A percentile compares a stretch with the other conserved stretches of the same genome.
These are phyloP conservation scores for Ocimum tenuiflorum DNA, from an alignment of 257 asterid species.

Conservation along the genomic window DNA sequence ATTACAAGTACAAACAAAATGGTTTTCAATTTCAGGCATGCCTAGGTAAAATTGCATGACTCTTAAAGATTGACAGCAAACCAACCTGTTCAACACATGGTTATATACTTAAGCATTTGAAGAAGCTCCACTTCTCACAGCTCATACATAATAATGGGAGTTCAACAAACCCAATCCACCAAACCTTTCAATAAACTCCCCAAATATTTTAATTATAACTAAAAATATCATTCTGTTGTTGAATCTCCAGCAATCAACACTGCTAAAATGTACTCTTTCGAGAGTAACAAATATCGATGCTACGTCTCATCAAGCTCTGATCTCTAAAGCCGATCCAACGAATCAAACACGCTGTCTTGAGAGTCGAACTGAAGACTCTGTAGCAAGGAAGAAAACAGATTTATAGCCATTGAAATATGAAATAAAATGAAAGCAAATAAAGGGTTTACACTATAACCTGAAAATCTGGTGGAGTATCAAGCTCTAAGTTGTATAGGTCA, in stretches of 20 bases:
- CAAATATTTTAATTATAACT: no score
- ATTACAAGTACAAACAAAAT: not conserved
- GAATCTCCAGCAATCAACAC: not conserved
- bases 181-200: no score
- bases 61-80: no score
- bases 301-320: not conserved
- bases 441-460: slow-evolving; percentile 32
- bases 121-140: not conserved
- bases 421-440: not conserved
- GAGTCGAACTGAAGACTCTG: slow-evolving; percentile 59
- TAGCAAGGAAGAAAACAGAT: not conserved
- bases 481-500: slow-evolving; percentile 53
- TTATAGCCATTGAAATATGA: not conserved
- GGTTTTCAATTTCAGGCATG: no score
- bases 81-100: not conserved
- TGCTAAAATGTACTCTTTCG: not conserved
- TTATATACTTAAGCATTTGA: not conserved
- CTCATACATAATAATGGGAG: not conserved
- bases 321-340: slow-evolving; percentile 37
- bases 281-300: not conserved
- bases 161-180: slow-evolving; percentile 9
- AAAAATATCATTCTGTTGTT: not conserved
- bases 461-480: slow-evolving; percentile 68
- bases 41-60: not conserved
- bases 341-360: slow-evolving; percentile 53